These are phyloP conservation scores for Trypanosomatidae sp. DNA, from an alignment of 208 protist genomes.

Conservation along the genomic window DNA sequence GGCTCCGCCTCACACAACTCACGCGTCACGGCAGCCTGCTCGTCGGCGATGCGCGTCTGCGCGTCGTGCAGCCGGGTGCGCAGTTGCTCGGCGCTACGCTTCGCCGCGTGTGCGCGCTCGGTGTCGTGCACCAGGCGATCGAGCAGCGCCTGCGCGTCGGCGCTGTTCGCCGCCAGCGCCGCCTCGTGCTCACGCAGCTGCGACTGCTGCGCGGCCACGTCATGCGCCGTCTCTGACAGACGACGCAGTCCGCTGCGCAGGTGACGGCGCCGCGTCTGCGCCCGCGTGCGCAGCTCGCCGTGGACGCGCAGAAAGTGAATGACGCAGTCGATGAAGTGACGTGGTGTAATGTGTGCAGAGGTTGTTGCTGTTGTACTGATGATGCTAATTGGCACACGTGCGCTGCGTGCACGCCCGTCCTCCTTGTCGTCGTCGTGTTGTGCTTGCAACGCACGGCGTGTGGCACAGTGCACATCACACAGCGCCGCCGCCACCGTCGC, in stretches of 20 bases:
- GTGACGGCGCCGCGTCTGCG: slow-evolving; percentile 93
- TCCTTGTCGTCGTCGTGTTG: no score
- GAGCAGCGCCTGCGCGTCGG: slow-evolving; percentile 66
- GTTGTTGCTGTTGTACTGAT: no score
- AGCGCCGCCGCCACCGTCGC: no score
- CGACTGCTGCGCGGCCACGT: slow-evolving; percentile 75
- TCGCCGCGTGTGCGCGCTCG: slow-evolving; percentile 75
- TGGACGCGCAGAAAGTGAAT: slow-evolving; percentile 91
- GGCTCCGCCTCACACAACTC: slow-evolving; percentile 85
- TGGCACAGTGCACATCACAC: no score
- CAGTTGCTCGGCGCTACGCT: slow-evolving; percentile 43
- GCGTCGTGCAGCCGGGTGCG: slow-evolving; percentile 79
- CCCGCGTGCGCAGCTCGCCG: slow-evolving; percentile 85
- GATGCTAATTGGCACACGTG: no score
- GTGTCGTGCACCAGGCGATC: slow-evolving; percentile 82
- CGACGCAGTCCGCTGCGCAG: slow-evolving; percentile 93
- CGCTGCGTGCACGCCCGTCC: not conserved
- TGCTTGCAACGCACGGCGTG: no score
- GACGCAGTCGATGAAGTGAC: slow-evolving; percentile 98
- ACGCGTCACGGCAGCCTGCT: slow-evolving; percentile 39
- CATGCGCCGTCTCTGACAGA: slow-evolving; percentile 82
- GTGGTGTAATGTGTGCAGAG: slow-evolving; percentile 96
- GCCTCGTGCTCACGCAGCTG: slow-evolving; percentile 72
- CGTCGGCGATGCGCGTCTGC: slow-evolving; percentile 54
- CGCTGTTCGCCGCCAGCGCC: slow-evolving; percentile 69